Conservation (phyloP, 192 early-diverging fungal genomes). For the Backusella parvicylindrica region DNA sequence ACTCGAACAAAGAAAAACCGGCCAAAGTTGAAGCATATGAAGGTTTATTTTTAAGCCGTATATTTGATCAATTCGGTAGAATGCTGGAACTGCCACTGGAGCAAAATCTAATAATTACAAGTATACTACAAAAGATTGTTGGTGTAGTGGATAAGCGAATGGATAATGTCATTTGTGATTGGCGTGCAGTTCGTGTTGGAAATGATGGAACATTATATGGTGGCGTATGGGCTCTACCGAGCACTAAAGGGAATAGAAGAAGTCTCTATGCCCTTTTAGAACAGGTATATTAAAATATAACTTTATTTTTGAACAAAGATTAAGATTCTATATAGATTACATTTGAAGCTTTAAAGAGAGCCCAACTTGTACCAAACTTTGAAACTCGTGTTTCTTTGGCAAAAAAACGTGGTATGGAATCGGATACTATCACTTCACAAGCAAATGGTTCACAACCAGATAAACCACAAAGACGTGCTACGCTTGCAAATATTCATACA, state of each 20-base stretch:
- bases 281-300: not conserved
- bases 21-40: slow-evolving; percentile 34
- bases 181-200: slow-evolving; percentile 29
- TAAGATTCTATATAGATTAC: slow-evolving; percentile 12
- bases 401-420: slow-evolving; percentile 28
- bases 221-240: slow-evolving; percentile 30
- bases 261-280: slow-evolving; percentile 34
- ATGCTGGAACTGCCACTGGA: slow-evolving; percentile 49
- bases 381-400: slow-evolving; percentile 36
- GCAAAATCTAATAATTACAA: slow-evolving; percentile 54
- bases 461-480: not conserved
- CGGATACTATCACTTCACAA: not conserved
- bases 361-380: slow-evolving; percentile 39
- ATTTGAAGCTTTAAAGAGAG: slow-evolving; percentile 37
- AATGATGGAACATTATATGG: slow-evolving; percentile 29
- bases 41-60: slow-evolving; percentile 46
- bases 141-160: slow-evolving; percentile 45
- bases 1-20: not conserved
- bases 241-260: slow-evolving; percentile 19
- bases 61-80: slow-evolving; percentile 40
- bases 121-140: slow-evolving; percentile 48
- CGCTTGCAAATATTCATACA: not conserved
- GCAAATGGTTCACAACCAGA: not conserved
- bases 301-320: not conserved
- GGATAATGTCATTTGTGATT: slow-evolving; percentile 37